Evolutionary conservation across 352 stramenopile species (phyloP), one percentile per base, ranked within the genome.

Genomic region (Globisporangium cederbergense): DNA sequence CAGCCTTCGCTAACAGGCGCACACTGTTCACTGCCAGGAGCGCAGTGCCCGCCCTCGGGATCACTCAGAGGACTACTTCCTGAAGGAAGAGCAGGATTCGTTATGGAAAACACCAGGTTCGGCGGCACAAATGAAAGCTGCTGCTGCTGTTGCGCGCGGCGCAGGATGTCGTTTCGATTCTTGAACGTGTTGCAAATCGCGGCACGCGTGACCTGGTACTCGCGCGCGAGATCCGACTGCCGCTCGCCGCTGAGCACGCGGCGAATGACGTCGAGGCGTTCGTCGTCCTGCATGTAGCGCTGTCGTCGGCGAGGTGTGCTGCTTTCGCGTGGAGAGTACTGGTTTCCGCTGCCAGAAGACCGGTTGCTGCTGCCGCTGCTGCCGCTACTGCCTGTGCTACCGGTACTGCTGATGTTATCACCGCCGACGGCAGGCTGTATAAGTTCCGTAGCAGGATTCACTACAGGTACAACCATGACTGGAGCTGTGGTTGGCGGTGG

Each of bases 171-270:
- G 22, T 81, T 71, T 6, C 80, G 64, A 51, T 89, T 77, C 65
- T 89, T 89, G 67, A 82, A 77, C 25, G 83, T 63, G 59, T 89
- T 89, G 61, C 78, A 86, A 40, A 89, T 89, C 16, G 78, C 76
- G 0, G 80, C 76, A 13, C 80, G 80, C 49, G 72, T 88, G 38
- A 89, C 78, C n/a, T 77, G 65, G 56, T 82, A 89, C 60, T 89
- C 81, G 65, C 86, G 88, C 13, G 81, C 78, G 2, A 89, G 70
- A n/a, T 72, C 73, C 0, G 81, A 75, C 32, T 89, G 78, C 57
- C 87, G 86, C 66, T 90, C 81, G 7, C 81, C 81, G 6, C 73
- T 74, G 11, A 75, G 64, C 20, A 88, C 74, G 0, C 81, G 74
- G 5, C 45, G 42, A 0, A 66, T 66, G 16, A 56, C 43, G 16